Base-by-base conservation (phyloP, 768 basidiomycete species). In the Lentinula edodes region DNA sequence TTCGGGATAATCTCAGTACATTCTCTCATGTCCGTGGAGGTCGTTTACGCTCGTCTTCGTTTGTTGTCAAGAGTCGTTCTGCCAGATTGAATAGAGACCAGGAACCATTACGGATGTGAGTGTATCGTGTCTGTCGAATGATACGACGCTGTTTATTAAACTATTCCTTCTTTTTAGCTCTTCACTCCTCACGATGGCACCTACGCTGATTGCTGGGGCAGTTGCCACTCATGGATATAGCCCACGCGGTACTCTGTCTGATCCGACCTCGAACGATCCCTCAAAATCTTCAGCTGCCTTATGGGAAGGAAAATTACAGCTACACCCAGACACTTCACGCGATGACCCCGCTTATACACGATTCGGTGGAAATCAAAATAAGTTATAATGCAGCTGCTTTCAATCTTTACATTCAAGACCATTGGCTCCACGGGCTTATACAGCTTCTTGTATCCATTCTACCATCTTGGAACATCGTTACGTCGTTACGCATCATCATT, bases 11-110 rank as follows among this genome's bases (percentile, higher is more conserved):
- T 70, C 83, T 99, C 57, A 76, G 78, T 42, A 89, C 87, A 1
- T 98, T 96, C 73, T 76, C 87, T 2, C 86, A 88, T 59, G 76
- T 96, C 52, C 90, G 95, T 58, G 95, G 96, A 39, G 95, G 87
- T n/a, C 88, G 95, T 61, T 73, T 94, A 51, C 85, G 91, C 39
- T 88, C 90, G 5, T 93, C 92, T 1, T 89, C 89, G 3, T 90
- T 95, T 67, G 91, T 95, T 43, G 78, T 84, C 69, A 92, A 90
- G 78, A 91, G 89, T 63, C 84, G 93, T 45, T 79, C 80, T 5
- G 82, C 83, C n/a, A 80, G 82, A 59, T 71, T 81, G 28, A 81
- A 75, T 52, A 72, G 84, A 43, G 76, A 84, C 32, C 77, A 80
- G 20, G 78, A 80, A 53, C 74, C 78, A 34, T 76, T 60, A 66